Evolutionary conservation across 768 basidiomycete species (phyloP).

Genomic region (Macrolepiota albuminosa): DNA sequence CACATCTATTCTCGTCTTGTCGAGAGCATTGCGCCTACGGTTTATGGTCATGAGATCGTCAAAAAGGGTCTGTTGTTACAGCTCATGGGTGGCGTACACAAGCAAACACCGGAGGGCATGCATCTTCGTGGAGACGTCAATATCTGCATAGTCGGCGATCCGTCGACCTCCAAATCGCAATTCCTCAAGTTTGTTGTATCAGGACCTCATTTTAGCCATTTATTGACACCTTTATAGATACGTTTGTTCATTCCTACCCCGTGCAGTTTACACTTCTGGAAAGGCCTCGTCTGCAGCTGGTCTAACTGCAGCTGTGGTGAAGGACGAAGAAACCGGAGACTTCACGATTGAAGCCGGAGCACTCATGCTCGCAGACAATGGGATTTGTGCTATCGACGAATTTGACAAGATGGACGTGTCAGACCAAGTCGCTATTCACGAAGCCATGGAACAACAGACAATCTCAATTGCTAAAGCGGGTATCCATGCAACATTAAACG

Average conservation of each 20-base stretch:
- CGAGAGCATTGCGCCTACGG: slow-evolving; percentile 93
- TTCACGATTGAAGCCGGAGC: slow-evolving; percentile 99
- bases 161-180: slow-evolving; percentile 96
- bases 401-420: slow-evolving; percentile 99
- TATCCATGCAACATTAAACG: slow-evolving; percentile 97
- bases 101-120: slow-evolving; percentile 94
- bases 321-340: slow-evolving; percentile 97
- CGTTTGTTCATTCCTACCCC: slow-evolving; percentile 95
- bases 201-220: neutral
- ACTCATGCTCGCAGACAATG: slow-evolving; percentile 98
- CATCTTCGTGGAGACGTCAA: slow-evolving; percentile 98
- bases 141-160: slow-evolving; percentile 97
- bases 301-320: slow-evolving; percentile 97
- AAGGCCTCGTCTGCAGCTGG: slow-evolving; percentile 99
- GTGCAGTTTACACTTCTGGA: slow-evolving; percentile 98
- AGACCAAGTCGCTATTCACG: slow-evolving; percentile 98
- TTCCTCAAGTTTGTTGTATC: slow-evolving; percentile 79
- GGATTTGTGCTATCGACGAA: slow-evolving; percentile 99
- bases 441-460: slow-evolving; percentile 99
- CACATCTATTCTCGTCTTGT: slow-evolving; percentile 95
- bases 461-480: slow-evolving; percentile 99
- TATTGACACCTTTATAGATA: slow-evolving; percentile 51
- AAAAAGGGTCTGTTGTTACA: slow-evolving; percentile 96
- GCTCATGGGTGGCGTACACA: slow-evolving; percentile 98
- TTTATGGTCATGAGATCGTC: slow-evolving; percentile 98